Evolutionary conservation across 768 basidiomycete genomes (phyloP), one percentile per base, ranked within the genome.

Genomic region (Pulveroboletus sp.): DNA sequence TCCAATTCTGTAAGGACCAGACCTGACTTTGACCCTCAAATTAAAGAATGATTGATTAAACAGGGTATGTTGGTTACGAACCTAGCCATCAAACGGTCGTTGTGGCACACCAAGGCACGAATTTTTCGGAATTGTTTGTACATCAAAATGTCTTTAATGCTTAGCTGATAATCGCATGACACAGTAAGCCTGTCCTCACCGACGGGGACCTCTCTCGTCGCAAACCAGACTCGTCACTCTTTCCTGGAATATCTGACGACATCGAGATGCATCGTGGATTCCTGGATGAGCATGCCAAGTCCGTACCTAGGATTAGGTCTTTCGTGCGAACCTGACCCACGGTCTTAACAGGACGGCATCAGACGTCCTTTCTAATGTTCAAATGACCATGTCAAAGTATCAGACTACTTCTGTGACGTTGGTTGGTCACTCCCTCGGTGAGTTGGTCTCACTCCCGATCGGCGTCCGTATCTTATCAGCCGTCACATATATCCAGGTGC

Each of bases 241-340:
- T 81, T 65, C 77, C 77, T 0, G 75, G 75, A 0, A 27, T 81
- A 13, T 49, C 60, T 37, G 67, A 71, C 2, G 52, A 46, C 16
- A 61, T 82, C 3, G 11, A 68, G 48, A 73, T 70, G 1, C 80
- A 81, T 53, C 45, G 47, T 5, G 81, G 80, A 1, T 82, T 82
- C 54, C 59, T 38, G 13, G 50, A 59, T 0, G 70, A 66, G 5
- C 81, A 82, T 2, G 66, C 75, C 2, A 56, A 48, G 79, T 79
- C 53, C 31, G 72, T 51, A 16, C 24, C 37, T 13, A 27, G 4
- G 11, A 8, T 40, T 14, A 5, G 16, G 12, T 25, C 12, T 40
- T 8, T 14, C 9, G 25, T 10, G 6, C 11, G 25, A 25, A 40
- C 20, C 21, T 42, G 2, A 53, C 21, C 2, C 2, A 29, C 21